Conservation (phyloP, 331 rosid genomes). For the Pyrus hybrid region DNA sequence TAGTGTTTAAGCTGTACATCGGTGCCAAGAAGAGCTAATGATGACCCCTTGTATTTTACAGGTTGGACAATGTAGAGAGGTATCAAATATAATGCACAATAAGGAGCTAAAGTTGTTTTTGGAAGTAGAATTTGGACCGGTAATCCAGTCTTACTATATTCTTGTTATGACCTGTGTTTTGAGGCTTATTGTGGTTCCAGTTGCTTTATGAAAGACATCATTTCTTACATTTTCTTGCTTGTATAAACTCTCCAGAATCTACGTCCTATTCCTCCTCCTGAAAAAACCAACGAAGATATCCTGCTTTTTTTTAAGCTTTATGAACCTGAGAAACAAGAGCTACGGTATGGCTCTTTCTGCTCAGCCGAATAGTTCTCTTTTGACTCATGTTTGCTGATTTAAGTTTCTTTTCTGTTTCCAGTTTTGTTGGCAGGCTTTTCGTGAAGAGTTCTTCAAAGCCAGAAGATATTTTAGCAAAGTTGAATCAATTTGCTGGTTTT, state of each 20-base stretch:
- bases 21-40: constrained; percentile 10
- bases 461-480: no score
- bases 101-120: constrained; percentile 62
- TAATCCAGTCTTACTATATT: constrained; percentile 6
- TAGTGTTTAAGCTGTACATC: no score
- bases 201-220: not conserved
- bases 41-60: constrained; percentile 35
- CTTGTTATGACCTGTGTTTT: not conserved
- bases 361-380: no score
- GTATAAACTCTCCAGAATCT: constrained; percentile 31
- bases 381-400: no score
- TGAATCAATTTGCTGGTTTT: no score
- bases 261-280: constrained; percentile 51
- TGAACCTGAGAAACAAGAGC: no score
- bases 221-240: not conserved
- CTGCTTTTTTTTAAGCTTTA: no score
- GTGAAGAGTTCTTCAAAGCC: no score
- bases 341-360: no score
- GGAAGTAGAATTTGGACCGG: constrained; percentile 65
- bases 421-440: no score
- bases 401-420: no score
- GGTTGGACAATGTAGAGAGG: constrained; percentile 58
- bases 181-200: not conserved
- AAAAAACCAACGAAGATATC: constrained; percentile 39
- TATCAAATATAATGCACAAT: constrained; percentile 39